phyloP scores from a whole-genome alignment of 768 basidiomycete species.

The Boletales sp. region DNA sequence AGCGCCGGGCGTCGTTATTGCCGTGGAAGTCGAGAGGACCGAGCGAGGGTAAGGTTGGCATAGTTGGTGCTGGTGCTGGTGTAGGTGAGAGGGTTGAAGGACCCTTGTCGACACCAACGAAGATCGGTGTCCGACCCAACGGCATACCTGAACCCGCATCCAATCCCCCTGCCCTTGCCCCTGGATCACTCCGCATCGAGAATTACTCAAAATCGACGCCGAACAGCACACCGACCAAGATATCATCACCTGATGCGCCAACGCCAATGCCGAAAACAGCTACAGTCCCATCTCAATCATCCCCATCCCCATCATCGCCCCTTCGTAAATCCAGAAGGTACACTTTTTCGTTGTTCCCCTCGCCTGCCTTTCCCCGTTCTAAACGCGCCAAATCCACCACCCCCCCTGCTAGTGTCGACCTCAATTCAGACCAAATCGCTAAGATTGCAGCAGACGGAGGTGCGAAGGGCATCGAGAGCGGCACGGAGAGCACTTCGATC shows the following conservation, averaged over 20 bases:
- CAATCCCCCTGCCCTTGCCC: background rate
- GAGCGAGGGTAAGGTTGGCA: background rate
- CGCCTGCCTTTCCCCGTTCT: slow-evolving; percentile 14
- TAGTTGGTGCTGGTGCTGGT: background rate
- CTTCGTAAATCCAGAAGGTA: slow-evolving; percentile 15
- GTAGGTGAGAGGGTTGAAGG: background rate
- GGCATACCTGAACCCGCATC: background rate
- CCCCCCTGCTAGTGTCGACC: background rate
- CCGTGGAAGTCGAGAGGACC: slow-evolving; percentile 21
- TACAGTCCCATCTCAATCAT: background rate
- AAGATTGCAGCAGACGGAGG: background rate
- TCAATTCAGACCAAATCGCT: background rate
- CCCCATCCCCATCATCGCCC: background rate
- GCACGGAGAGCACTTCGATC: slow-evolving; percentile 19
- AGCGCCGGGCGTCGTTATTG: slow-evolving; percentile 18
- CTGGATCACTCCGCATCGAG: background rate
- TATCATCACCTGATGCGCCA: background rate
- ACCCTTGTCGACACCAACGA: background rate
- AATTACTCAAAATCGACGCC: background rate
- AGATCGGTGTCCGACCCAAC: background rate
- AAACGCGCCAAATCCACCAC: slow-evolving; percentile 18
- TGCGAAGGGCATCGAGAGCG: slow-evolving; percentile 3
- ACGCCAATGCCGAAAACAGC: background rate
- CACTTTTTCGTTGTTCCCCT: slow-evolving; percentile 25
- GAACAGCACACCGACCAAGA: background rate